A percentile compares a stretch with the other conserved stretches of the same genome.
Conservation (phyloP, 2,329 filamentous ascomycete species). For the Aspergillus ruber region DNA sequence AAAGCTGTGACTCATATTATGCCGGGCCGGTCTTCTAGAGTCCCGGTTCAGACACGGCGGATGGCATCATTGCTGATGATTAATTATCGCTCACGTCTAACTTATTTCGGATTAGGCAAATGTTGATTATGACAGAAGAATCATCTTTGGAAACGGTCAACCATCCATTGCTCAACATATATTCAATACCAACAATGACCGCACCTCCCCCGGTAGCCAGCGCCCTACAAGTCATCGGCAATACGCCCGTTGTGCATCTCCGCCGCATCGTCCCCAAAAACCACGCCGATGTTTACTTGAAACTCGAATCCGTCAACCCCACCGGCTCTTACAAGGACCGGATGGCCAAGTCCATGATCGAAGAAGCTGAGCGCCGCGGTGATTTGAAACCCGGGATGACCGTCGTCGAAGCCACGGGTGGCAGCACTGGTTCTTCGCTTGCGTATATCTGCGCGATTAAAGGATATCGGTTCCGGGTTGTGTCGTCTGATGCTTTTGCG, state of each 20-base stretch:
- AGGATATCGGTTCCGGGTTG: constrained; percentile 8
- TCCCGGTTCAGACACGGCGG: no score
- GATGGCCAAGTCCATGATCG: constrained; percentile 86
- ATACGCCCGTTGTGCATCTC: constrained; percentile 76
- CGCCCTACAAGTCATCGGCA: constrained; percentile 55
- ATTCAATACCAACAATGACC: not conserved
- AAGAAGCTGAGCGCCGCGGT: constrained; percentile 77
- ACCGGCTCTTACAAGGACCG: constrained; percentile 82
- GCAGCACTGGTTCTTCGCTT: constrained; percentile 56
- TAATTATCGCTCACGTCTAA: no score
- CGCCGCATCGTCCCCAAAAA: constrained; percentile 77
- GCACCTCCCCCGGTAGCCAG: not conserved
- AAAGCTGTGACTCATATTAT: no score
- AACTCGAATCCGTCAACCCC: constrained; percentile 79
- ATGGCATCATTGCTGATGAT: no score
- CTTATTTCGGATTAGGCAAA: no score
- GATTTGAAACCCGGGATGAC: constrained; percentile 88
- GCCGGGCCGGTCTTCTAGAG: no score
- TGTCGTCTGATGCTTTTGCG: constrained; percentile 8
- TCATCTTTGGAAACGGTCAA: no score
- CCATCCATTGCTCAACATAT: no score
- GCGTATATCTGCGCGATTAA: constrained; percentile 11
- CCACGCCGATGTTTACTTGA: constrained; percentile 72
- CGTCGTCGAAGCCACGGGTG: constrained; percentile 86
- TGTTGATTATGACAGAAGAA: no score